Percentiles rank a stretch among this genome's conserved stretches.
Evolutionary conservation across 495 filamentous ascomycete species (phyloP).

Genomic region (Gamarada debralockiae): DNA sequence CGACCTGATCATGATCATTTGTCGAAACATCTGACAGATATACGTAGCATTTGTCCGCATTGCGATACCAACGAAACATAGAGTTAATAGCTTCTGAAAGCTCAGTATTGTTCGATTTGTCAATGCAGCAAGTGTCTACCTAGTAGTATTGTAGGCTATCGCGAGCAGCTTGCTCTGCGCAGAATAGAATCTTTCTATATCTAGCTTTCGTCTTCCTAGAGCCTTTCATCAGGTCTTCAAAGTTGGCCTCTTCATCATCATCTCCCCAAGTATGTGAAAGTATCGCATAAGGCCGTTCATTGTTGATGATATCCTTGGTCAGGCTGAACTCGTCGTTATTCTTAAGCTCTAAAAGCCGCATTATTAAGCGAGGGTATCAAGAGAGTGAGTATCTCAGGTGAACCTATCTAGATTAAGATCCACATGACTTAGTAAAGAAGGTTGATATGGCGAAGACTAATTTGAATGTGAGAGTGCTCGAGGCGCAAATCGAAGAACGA

Average conservation of each 20-base stretch:
- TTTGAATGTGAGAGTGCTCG: not conserved
- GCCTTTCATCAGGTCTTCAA: not conserved
- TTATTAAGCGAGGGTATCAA: not conserved
- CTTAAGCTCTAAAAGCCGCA: not conserved
- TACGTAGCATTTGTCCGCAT: too few species aligned
- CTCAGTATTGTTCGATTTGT: not conserved
- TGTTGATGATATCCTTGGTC: not conserved
- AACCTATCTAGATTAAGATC: not conserved
- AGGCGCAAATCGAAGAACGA: not conserved
- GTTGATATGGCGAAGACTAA: not conserved
- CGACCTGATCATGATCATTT: not conserved
- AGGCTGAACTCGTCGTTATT: not conserved
- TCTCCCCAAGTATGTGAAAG: not conserved
- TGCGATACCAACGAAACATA: too few species aligned
- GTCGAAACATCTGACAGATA: constrained; percentile 10
- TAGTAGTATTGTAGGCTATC: not conserved
- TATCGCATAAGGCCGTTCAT: too few species aligned
- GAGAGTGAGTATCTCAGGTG: not conserved
- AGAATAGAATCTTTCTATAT: constrained; percentile 1
- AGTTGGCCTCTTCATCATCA: not conserved
- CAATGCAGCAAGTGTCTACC: not conserved
- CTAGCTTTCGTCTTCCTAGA: not conserved
- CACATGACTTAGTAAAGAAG: not conserved
- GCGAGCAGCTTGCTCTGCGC: not conserved
- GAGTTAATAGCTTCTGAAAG: too few species aligned